Base-by-base conservation (phyloP, 805 yeast genomes). In the Starmerella geochares region DNA sequence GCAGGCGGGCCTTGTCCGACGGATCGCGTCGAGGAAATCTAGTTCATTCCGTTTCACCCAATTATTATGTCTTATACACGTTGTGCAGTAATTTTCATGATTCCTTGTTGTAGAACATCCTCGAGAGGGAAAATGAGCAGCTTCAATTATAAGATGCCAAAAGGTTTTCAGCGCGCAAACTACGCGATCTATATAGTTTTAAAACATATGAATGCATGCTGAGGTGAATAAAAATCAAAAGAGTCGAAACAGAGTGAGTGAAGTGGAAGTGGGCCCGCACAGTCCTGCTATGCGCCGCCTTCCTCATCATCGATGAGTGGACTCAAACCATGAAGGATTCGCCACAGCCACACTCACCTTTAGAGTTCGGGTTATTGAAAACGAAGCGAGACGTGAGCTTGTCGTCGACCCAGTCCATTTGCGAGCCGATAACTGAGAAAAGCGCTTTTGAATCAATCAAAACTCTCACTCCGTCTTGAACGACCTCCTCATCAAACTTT, bases 281-380 rank as follows among this genome's bases (percentile, higher is more conserved):
- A 33, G 37, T 33, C 37, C 37, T 17, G 37, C 37, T 33, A 33
- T 33, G 37, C 23, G n/a, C 32, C 2, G 21, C 20, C 36, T 11
- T 5, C 6, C 2, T 7, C n/a, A 5, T 13, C 29, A n/a, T 16
- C 62, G 70, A 88, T 8, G n/a, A n/a, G n/a, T n/a, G n/a, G n/a
- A n/a, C n/a, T n/a, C n/a, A n/a, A n/a, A 90, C 96, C 96, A 88
- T 92, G 66, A 92, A 92, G 4, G 96, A 86, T 70, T 92, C 98
- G 48, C 98, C 98, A 67, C 98, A 92, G 11, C 98, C 98, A 69
- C 98, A 92, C 45, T 95, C 85, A 28, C 97, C 98, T 71, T 90
- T 92, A 35, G 95, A 83, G 68, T 92, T 92, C 55, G 98, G 98
- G 66, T 92, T 92, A 64, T 76, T 82, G 73, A 92, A 92, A 17